These are phyloP conservation scores for Cercis canadensis DNA, from an alignment of 306 rosid genomes.

Conservation along the genomic window DNA sequence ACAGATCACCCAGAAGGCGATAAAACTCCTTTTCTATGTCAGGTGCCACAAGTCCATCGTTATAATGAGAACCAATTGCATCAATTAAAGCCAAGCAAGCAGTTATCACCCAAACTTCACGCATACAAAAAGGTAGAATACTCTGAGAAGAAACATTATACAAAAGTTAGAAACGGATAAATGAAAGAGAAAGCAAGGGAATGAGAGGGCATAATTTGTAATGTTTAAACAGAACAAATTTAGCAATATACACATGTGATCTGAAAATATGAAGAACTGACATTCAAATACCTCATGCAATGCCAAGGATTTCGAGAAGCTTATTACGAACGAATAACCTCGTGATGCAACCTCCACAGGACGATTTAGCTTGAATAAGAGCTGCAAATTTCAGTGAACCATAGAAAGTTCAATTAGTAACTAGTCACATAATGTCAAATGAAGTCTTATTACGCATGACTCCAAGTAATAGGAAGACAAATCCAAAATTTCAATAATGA, in stretches of 20 bases:
- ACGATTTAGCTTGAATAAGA: slow-evolving; percentile 88
- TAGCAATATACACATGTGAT: slow-evolving; percentile 27
- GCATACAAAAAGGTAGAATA: slow-evolving; percentile 89
- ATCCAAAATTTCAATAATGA: slow-evolving; percentile 27
- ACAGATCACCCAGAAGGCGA: slow-evolving; percentile 89
- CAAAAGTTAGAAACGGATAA: slow-evolving; percentile 42
- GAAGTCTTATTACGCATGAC: slow-evolving; percentile 30
- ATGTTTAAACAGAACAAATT: slow-evolving; percentile 32
- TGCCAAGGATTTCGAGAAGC: slow-evolving; percentile 88
- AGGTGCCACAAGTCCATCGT: slow-evolving; percentile 65
- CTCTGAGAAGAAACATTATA: slow-evolving; percentile 64
- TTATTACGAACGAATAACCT: slow-evolving; percentile 89
- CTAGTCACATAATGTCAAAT: slow-evolving; percentile 2
- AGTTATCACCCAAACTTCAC: slow-evolving; percentile 94
- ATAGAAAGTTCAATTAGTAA: slow-evolving; percentile 27
- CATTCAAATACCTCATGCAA: slow-evolving; percentile 73
- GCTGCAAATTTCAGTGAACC: slow-evolving; percentile 59
- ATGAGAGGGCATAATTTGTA: slow-evolving; percentile 23
- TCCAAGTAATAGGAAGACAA: slow-evolving; percentile 26
- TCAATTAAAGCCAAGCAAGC: slow-evolving; percentile 82
- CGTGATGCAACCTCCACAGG: slow-evolving; percentile 92
- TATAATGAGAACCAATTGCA: slow-evolving; percentile 75
- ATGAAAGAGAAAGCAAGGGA: slow-evolving; percentile 14
- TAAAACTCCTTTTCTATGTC: slow-evolving; percentile 90
- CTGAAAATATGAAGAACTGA: slow-evolving; percentile 21